A percentile compares a stretch with the other conserved stretches of the same genome.
These are phyloP conservation scores for Russula abietina DNA, from an alignment of 768 basidiomycete species.

Conservation along the genomic window DNA sequence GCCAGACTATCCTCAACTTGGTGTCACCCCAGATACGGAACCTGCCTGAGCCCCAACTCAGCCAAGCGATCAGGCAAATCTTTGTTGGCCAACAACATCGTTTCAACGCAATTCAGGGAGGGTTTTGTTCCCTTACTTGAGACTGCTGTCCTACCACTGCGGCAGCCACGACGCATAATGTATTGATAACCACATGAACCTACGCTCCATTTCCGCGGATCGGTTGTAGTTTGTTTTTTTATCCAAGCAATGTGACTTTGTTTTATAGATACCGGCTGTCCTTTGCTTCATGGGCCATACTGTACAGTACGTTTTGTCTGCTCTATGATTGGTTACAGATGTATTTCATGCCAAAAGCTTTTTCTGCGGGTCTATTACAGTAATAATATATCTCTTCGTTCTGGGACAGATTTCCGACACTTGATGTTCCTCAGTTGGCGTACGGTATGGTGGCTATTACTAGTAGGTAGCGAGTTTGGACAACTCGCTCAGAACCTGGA, in stretches of 20 bases:
- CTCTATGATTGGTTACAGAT: background rate
- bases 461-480: background rate
- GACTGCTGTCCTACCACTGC: background rate
- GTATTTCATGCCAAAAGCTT: background rate
- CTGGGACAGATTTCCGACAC: background rate
- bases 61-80: conserved; percentile 5
- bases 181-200: background rate
- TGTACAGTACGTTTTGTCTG: background rate
- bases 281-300: background rate
- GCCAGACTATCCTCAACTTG: conserved; percentile 9
- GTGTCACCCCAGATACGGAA: background rate
- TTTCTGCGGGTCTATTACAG: background rate
- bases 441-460: background rate
- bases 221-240: background rate
- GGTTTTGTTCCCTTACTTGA: background rate
- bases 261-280: background rate
- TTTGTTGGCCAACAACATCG: background rate
- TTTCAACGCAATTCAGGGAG: conserved; percentile 4
- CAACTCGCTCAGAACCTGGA: background rate
- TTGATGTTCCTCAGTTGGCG: background rate
- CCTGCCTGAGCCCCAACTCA: conserved; percentile 15
- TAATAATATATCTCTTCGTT: background rate
- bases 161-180: background rate
- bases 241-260: background rate
- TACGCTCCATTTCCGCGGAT: background rate